Base-by-base conservation (phyloP, 192 early-diverging fungal species). In the Coemansia brasiliensis region DNA sequence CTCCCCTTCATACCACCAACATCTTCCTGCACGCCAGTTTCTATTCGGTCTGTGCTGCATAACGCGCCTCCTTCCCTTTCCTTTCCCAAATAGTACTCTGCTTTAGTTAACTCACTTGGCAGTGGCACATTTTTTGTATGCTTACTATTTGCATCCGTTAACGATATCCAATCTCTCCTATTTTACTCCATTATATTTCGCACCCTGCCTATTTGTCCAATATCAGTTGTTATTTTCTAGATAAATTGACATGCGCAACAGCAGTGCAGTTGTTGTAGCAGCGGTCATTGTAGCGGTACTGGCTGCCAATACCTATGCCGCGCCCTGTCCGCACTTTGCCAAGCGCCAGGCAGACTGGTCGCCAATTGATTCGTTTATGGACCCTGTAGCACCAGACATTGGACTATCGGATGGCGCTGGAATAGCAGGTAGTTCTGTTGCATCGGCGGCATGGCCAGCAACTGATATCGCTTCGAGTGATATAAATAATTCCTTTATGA, bases 281-380 rank as follows among this genome's bases (percentile, higher is more conserved):
- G 17, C 42, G 13, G 46, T 25, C 15, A n/a, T 57, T 29, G 48
- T 49, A 24, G 43, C 54, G 18, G 42, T 26, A n/a, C 15, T 65
- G 63, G 55, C 63, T 41, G 18, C 21, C 22, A 32, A 35, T 15
- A 29, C 46, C 21, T 38, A 16, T 16, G 55, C 52, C 1, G 63
- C 63, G 12, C 63, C 63, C 16, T 57, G 17, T 12, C 46, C 63
- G 16, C 45, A 44, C 16, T 25, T 62, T 12, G 60, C 8, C 18
- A 43, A 17, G 52, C 60, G 60, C 32, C 60, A 65, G 63, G 25
- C 42, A 13, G 61, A 63, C n/a, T n/a, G 40, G 39, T 24, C 51
- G 6, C 35, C 39, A 4, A 22, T 42, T 18, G 48, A 26, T 12
- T 39, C 17, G 22, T 24, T 38, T 41, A 29, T 24, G 27, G 52